Percentiles rank a stretch among this genome's conserved stretches.
phyloP scores from a whole-genome alignment of 169 alveolate species.

The Eimeria mitis region DNA sequence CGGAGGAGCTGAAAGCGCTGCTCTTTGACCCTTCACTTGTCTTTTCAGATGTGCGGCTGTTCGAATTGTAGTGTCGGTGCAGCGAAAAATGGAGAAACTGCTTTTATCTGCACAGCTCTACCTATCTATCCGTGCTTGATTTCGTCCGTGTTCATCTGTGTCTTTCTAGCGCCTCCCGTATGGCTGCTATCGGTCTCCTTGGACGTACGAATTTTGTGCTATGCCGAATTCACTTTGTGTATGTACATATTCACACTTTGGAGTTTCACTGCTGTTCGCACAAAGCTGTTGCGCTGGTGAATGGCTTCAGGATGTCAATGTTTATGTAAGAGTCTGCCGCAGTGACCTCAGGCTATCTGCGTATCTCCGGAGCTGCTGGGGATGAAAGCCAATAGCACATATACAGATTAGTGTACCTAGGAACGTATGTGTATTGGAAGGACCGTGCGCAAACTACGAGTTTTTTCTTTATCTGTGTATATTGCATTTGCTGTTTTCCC shows the following conservation, averaged over 20 bases:
- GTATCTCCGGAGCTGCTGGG: not conserved
- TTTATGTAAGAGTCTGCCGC: not conserved
- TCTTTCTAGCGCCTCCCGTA: not conserved
- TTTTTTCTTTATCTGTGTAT: not conserved
- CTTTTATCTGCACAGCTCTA: not conserved
- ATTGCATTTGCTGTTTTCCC: not conserved
- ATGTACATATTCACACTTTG: not conserved
- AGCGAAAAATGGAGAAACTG: not conserved
- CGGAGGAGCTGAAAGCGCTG: constrained; percentile 50
- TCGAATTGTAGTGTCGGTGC: not conserved
- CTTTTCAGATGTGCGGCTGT: constrained; percentile 68
- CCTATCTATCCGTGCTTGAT: not conserved
- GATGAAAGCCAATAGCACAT: not conserved
- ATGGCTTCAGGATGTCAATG: not conserved
- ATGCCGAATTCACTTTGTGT: not conserved
- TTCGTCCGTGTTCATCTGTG: not conserved
- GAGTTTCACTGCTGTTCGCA: not conserved
- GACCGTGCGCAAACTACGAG: not conserved
- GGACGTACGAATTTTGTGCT: not conserved
- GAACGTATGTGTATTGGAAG: not conserved
- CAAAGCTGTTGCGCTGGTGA: not conserved
- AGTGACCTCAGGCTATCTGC: not conserved
- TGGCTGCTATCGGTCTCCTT: not conserved
- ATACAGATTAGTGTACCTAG: not conserved
- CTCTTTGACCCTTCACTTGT: constrained; percentile 69